Conservation (phyloP, 352 stramenopile genomes). For the Phytophthora multivora region DNA sequence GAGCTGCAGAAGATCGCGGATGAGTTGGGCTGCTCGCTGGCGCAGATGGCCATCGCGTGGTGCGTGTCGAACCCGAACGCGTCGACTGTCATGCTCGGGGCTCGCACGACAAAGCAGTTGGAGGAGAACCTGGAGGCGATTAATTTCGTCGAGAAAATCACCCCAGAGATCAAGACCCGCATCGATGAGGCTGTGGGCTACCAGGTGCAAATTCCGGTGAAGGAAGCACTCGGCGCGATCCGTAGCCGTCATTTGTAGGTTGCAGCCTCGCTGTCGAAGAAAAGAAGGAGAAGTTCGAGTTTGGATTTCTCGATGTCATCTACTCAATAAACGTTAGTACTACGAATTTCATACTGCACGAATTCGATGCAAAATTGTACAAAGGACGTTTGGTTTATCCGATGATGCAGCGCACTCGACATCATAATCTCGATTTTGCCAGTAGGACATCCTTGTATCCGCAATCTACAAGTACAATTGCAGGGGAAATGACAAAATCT, state of each 20-base stretch:
- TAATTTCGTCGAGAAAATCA: conserved; percentile 48
- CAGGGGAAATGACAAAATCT: too few relatives aligned
- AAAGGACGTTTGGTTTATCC: neutral
- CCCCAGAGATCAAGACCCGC: conserved; percentile 50
- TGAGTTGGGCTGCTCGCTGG: conserved; percentile 34
- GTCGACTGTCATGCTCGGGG: conserved; percentile 55
- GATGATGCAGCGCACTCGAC: neutral
- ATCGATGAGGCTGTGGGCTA: conserved; percentile 56
- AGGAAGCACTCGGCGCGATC: conserved; percentile 18
- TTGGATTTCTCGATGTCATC: too few relatives aligned
- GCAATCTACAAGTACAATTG: too few relatives aligned
- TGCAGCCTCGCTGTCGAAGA: too few relatives aligned
- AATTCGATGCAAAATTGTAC: too few relatives aligned
- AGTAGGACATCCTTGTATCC: too few relatives aligned
- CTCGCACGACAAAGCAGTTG: conserved; percentile 50
- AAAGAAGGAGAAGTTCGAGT: neutral
- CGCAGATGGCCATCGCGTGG: conserved; percentile 29
- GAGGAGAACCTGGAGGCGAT: conserved; percentile 60
- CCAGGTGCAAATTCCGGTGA: conserved; percentile 30
- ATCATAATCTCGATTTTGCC: neutral
- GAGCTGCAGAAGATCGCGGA: conserved; percentile 46
- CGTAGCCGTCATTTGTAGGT: conserved; percentile 25
- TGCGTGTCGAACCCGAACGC: conserved; percentile 54
- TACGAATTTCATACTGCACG: too few relatives aligned
- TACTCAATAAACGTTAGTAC: too few relatives aligned